Conservation (phyloP, 202 grass and related monocot genomes). For the Thinopyrum obtusiflorum region DNA sequence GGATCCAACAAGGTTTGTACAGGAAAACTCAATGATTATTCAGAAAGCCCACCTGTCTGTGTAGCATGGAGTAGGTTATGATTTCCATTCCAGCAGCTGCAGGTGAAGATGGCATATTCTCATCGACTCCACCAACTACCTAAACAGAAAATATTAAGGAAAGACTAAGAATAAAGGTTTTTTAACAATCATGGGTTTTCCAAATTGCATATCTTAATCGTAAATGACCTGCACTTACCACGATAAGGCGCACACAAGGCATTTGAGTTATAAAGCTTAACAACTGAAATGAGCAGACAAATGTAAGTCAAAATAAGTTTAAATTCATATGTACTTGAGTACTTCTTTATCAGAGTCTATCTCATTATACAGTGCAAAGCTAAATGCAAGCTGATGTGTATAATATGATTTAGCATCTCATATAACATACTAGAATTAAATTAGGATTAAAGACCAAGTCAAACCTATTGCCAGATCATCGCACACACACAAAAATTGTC, state of each 20-base stretch:
- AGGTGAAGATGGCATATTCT: constrained; percentile 46
- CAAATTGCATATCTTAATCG: constrained; percentile 3
- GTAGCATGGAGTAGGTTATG: constrained; percentile 60
- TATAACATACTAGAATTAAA: background rate
- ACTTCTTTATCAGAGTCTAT: constrained; percentile 6
- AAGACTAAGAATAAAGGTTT: constrained; percentile 7
- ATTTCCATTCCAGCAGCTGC: constrained; percentile 65
- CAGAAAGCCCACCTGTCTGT: constrained; percentile 42
- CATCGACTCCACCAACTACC: constrained; percentile 65
- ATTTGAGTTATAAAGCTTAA: constrained; percentile 87
- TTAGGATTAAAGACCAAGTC: background rate
- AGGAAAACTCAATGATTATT: background rate
- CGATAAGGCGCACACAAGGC: constrained; percentile 80
- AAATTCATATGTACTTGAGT: background rate
- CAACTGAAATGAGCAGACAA: constrained; percentile 58
- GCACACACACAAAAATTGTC: background rate
- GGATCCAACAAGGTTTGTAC: background rate
- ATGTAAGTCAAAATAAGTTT: constrained; percentile 23
- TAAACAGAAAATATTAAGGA: constrained; percentile 35
- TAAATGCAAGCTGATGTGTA: background rate
- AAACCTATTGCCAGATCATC: background rate
- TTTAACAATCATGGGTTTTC: background rate
- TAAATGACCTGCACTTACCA: constrained; percentile 58
- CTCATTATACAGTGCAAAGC: background rate
- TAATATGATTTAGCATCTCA: background rate